Conservation (phyloP, 106 monocot genomes). For the Acorus gramineus region DNA sequence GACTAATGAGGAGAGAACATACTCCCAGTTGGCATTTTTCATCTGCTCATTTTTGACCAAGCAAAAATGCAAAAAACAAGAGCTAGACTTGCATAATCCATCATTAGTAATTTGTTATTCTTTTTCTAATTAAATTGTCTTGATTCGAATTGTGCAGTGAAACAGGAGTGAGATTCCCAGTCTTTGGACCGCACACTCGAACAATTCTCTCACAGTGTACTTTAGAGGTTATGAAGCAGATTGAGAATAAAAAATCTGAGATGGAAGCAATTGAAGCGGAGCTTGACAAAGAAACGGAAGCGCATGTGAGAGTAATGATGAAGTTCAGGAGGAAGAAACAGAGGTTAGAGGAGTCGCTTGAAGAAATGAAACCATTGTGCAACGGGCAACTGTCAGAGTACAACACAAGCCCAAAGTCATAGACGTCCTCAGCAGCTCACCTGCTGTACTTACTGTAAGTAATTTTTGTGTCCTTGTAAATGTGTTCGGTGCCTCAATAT, state of each 20-base stretch:
- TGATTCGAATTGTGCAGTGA: conserved; percentile 11
- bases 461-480: no score
- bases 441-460: no score
- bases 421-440: no score
- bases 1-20: no score
- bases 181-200: background rate
- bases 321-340: conserved; percentile 9
- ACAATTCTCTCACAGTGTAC: background rate
- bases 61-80: no score
- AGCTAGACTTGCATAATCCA: background rate
- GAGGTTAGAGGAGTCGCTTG: no score
- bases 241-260: conserved; percentile 10
- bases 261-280: conserved; percentile 1
- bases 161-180: conserved; percentile 16
- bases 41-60: no score
- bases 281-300: conserved; percentile 4
- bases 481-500: no score
- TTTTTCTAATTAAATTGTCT: background rate
- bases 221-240: conserved; percentile 2
- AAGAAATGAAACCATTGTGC: no score
- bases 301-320: conserved; percentile 2
- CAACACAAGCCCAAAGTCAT: no score
- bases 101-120: background rate
- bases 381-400: no score
- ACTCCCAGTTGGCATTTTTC: no score